These are phyloP conservation scores for Alternaria brassicae DNA, from an alignment of 2,329 filamentous ascomycete genomes.

Conservation along the genomic window DNA sequence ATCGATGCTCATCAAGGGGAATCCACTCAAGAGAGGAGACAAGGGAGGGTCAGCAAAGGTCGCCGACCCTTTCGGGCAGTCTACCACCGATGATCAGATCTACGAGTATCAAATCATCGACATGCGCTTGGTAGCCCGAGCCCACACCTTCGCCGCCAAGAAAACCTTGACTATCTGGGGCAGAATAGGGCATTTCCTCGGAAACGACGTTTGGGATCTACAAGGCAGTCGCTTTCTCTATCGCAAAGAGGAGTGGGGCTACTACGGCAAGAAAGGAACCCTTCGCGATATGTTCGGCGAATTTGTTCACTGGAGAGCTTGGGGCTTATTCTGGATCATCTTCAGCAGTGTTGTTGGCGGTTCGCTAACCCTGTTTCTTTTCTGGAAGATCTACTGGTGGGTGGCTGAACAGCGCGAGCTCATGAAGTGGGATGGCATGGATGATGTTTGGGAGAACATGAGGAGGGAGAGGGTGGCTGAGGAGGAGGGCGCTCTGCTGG, in stretches of 20 bases:
- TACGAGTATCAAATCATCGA: slow-evolving; percentile 37
- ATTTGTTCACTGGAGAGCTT: slow-evolving; percentile 36
- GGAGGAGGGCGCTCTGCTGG: slow-evolving; percentile 35
- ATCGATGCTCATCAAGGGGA: slow-evolving; percentile 36
- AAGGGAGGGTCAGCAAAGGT: slow-evolving; percentile 14
- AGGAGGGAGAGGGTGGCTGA: slow-evolving; percentile 29
- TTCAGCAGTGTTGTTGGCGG: slow-evolving; percentile 26
- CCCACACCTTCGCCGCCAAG: slow-evolving; percentile 26
- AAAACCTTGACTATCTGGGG: slow-evolving; percentile 22
- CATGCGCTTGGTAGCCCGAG: slow-evolving; percentile 33
- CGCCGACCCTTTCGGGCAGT: slow-evolving; percentile 29
- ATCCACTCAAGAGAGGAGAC: slow-evolving; percentile 10
- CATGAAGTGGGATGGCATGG: slow-evolving; percentile 45
- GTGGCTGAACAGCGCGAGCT: slow-evolving; percentile 36
- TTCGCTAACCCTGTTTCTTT: slow-evolving; percentile 24
- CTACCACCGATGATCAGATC: slow-evolving; percentile 19
- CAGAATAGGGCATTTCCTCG: slow-evolving; percentile 36
- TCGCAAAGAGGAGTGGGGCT: slow-evolving; percentile 38
- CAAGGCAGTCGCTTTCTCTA: slow-evolving; percentile 39
- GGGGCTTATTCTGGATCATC: slow-evolving; percentile 34
- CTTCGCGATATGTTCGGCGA: slow-evolving; percentile 34
- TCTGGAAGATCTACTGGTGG: slow-evolving; percentile 31
- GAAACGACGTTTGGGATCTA: slow-evolving; percentile 32
- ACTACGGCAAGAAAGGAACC: slow-evolving; percentile 41
- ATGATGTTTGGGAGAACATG: slow-evolving; percentile 42